Base-by-base conservation (phyloP, 2,329 filamentous ascomycete species). In the Byssothecium circinans region DNA sequence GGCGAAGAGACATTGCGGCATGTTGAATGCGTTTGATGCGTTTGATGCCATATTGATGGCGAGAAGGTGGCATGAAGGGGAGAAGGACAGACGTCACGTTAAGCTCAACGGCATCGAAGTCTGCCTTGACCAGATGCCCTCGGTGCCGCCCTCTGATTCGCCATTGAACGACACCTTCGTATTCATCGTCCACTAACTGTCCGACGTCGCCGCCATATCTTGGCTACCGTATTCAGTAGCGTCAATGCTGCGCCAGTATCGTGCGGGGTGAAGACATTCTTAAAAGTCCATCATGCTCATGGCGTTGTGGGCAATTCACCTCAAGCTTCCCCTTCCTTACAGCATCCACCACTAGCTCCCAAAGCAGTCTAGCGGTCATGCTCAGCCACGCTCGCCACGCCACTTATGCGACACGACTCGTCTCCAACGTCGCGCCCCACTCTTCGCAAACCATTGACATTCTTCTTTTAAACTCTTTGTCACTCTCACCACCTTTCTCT, bases 371-470 rank as follows among this genome's bases (percentile, higher is more conserved):
- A 44, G 45, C 47, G 43, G 32, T n/a, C 4, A 25, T 43, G 45
- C 51, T 50, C 42, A 50, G 51, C 51, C 51, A 47, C 43, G 34
- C 38, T 46, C 22, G 14, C 42, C 44, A 47, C 43, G 34, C 47
- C 32, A 32, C n/a, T n/a, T 27, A 15, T 38, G 42, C 34, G 35
- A 49, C 15, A 40, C 41, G 10, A 22, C 20, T 41, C 35, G 43
- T 46, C 34, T 45, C 23, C 25, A 25, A 43, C 42, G 42, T 30
- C 18, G 23, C 20, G n/a, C 14, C 22, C 20, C 20, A 11, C 4
- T 11, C 20, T 29, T 23, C 23, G 15, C 22, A 36, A 11, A 17
- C 30, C 4, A 14, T 15, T 17, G 4, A 32, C 29, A 7, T 12
- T 32, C 7, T 29, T 43, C 20, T 25, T 35, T n/a, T 27, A 35